A percentile compares a stretch with the other conserved stretches of the same genome.
Evolutionary conservation across 768 basidiomycete genomes (phyloP).

Genomic region (Boletus tylopilopsis): DNA sequence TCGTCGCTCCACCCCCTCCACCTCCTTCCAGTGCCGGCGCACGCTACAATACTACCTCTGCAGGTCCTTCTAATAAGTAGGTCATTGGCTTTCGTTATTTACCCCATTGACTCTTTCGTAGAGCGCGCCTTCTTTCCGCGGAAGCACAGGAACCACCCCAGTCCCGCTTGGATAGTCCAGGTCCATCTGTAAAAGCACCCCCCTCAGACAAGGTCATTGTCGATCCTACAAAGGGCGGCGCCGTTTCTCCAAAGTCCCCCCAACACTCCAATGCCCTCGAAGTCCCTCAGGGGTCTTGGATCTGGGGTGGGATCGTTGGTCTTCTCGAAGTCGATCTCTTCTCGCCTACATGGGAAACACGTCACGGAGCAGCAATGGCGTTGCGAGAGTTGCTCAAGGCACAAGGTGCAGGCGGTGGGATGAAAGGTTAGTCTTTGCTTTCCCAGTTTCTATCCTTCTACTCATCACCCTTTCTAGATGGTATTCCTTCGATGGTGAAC

Average conservation of each 20-base stretch:
- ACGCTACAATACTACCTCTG: constrained; percentile 58
- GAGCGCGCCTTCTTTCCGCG: constrained; percentile 68
- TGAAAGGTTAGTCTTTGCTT: constrained; percentile 50
- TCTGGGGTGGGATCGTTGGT: constrained; percentile 81
- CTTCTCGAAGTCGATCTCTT: constrained; percentile 81
- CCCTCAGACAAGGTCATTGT: constrained; percentile 64
- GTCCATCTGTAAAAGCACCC: constrained; percentile 35
- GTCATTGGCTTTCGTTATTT: constrained; percentile 14
- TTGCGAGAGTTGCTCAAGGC: constrained; percentile 81
- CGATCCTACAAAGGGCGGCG: constrained; percentile 82
- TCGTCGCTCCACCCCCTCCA: constrained; percentile 64
- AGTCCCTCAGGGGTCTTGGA: constrained; percentile 71
- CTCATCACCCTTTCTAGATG: constrained; percentile 38
- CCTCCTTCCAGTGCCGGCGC: constrained; percentile 56
- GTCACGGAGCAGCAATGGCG: constrained; percentile 92
- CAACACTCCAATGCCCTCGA: constrained; percentile 76
- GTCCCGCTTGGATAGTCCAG: constrained; percentile 60
- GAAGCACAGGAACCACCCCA: constrained; percentile 50
- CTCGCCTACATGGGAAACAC: constrained; percentile 86
- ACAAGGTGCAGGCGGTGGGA: constrained; percentile 81
- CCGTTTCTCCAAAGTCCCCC: constrained; percentile 72
- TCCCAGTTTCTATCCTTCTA: neutral
- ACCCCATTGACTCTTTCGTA: constrained; percentile 26
- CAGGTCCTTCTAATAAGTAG: constrained; percentile 59
- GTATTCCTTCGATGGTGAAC: constrained; percentile 53